Evolutionary conservation across 1,139 yeast species (phyloP).

Genomic region (Suhomyces atakaporum): DNA sequence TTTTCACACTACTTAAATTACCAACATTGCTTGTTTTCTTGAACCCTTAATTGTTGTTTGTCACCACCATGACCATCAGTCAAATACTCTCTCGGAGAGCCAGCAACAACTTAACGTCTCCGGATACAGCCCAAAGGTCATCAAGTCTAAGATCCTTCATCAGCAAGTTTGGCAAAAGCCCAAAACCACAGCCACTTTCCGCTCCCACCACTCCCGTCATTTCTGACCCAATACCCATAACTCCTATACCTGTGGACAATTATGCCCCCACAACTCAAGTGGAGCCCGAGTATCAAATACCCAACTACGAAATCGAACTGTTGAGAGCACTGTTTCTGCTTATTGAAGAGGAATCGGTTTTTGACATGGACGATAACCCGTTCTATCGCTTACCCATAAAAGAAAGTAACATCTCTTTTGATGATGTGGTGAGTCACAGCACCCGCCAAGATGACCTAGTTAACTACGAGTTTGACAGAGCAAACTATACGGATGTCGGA

Average conservation of each 20-base stretch:
- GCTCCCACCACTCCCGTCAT: constrained; percentile 4
- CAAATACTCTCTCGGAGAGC: constrained; percentile 8
- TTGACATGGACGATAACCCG: no score
- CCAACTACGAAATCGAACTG: constrained; percentile 5
- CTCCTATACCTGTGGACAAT: neutral
- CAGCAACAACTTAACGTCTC: constrained; percentile 2
- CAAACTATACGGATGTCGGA: constrained; percentile 16
- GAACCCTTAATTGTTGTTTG: neutral
- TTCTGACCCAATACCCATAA: constrained; percentile 1
- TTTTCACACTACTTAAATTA: constrained; percentile 1
- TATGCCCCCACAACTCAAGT: neutral
- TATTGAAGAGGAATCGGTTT: constrained; percentile 1
- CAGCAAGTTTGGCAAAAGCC: constrained; percentile 1
- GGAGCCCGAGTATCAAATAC: constrained; percentile 1
- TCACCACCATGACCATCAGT: constrained; percentile 6
- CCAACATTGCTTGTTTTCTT: constrained; percentile 1
- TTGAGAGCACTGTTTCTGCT: constrained; percentile 10
- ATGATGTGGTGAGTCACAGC: constrained; percentile 24
- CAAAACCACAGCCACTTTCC: constrained; percentile 1
- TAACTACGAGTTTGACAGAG: constrained; percentile 8
- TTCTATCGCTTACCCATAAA: neutral
- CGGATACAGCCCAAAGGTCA: constrained; percentile 1
- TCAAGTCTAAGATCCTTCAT: constrained; percentile 6
- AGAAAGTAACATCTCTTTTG: constrained; percentile 15
- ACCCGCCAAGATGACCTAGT: constrained; percentile 18